A percentile compares a stretch with the other conserved stretches of the same genome.
phyloP scores from a whole-genome alignment of 306 rosid species.

The Cucumis hystrix region DNA sequence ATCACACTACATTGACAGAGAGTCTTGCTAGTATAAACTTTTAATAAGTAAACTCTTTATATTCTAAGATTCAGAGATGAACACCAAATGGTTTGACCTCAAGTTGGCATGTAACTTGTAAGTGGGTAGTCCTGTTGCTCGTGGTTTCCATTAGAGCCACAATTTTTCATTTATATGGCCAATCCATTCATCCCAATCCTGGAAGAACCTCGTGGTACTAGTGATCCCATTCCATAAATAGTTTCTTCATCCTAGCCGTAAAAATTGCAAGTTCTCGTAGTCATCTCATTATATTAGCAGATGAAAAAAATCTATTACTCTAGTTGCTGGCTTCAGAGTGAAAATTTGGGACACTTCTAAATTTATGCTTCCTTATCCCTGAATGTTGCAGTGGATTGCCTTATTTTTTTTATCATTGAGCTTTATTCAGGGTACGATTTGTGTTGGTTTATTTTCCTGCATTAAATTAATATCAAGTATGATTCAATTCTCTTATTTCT shows the following conservation, averaged over 20 bases:
- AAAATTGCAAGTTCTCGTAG: background rate
- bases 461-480: conserved; percentile 3
- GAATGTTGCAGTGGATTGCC: background rate
- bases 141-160: background rate
- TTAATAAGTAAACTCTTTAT: background rate
- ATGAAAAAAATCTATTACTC: background rate
- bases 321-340: background rate
- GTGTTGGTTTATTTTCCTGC: background rate
- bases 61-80: background rate
- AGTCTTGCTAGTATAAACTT: background rate
- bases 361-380: background rate
- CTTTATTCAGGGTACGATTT: background rate
- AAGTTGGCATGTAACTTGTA: background rate
- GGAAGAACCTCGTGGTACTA: background rate
- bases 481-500: background rate
- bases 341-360: background rate
- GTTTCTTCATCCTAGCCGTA: background rate
- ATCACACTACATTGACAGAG: background rate
- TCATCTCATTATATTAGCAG: background rate
- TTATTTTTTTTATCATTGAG: background rate
- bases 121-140: background rate
- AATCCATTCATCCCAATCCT: background rate
- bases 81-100: background rate
- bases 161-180: background rate
- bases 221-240: background rate